Base-by-base conservation (phyloP, 108 stramenopile species). In the Cyclotella kingstonii region DNA sequence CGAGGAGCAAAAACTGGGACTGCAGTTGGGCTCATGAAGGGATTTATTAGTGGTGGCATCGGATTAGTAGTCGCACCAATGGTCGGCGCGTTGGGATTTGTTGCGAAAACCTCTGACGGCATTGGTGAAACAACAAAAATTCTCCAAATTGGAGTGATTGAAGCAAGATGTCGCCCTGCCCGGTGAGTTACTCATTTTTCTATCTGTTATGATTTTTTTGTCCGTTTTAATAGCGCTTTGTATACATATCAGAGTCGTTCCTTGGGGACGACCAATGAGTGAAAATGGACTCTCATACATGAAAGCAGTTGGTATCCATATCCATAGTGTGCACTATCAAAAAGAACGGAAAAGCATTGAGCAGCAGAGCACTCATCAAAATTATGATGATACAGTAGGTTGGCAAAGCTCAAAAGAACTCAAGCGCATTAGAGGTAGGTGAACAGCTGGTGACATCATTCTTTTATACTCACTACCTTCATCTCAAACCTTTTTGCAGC, bases 141-240 rank as follows among this genome's bases (percentile, higher is more conserved):
- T 12, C 34, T 77, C 4, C 65, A 77, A 27, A 30, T 71, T 31
- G 70, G 70, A 2, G 57, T 52, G 15, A 72, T 67, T 19, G 65
- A 77, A 57, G 54, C 70, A 7, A 50, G 76, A 18, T 77, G 76
- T 43, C 61, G 76, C 12, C 75, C 75, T 11, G 55, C 66, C 12
- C 57, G 70, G 65, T 65, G 55, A 66, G 70, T 11, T 36, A n/a
- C n/a, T n/a, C n/a, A n/a, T n/a, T n/a, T n/a, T n/a, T n/a, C n/a
- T n/a, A n/a, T n/a, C n/a, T n/a, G n/a, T n/a, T n/a, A n/a, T n/a
- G n/a, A n/a, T n/a, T n/a, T n/a, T n/a, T n/a, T n/a, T n/a, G n/a
- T n/a, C n/a, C n/a, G n/a, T n/a, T n/a, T n/a, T n/a, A n/a, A n/a
- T n/a, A n/a, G n/a, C n/a, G n/a, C n/a, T n/a, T n/a, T n/a, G n/a